Evolutionary conservation across 2,329 filamentous ascomycete species (phyloP).

Genomic region (Penicillium sp.): DNA sequence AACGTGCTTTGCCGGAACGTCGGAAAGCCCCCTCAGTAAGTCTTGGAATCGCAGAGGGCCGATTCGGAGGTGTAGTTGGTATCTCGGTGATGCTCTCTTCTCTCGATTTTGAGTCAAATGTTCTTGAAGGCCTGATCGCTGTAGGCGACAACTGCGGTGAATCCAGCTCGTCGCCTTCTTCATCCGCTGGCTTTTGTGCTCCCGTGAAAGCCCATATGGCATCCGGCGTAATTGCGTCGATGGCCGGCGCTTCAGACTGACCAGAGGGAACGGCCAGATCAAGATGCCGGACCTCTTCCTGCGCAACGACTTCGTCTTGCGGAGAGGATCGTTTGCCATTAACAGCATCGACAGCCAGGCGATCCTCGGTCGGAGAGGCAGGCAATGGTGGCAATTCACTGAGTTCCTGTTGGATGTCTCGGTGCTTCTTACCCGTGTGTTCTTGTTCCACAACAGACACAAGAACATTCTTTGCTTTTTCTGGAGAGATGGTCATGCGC

Average conservation of each 20-base stretch:
- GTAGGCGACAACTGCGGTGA: slow-evolving; percentile 9
- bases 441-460: slow-evolving; percentile 62
- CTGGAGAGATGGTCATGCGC: slow-evolving; percentile 53
- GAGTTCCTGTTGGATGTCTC: slow-evolving; percentile 16
- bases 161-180: neutral
- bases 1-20: slow-evolving; percentile 37
- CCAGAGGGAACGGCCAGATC: slow-evolving; percentile 54
- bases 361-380: slow-evolving; percentile 22
- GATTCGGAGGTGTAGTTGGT: slow-evolving; percentile 25
- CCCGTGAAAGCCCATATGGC: slow-evolving; percentile 7
- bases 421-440: slow-evolving; percentile 47
- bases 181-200: neutral
- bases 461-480: slow-evolving; percentile 63
- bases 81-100: slow-evolving; percentile 12
- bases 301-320: slow-evolving; percentile 32
- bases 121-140: neutral
- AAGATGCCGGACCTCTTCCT: slow-evolving; percentile 59
- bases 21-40: slow-evolving; percentile 37
- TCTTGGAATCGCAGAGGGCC: slow-evolving; percentile 41
- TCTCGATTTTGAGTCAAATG: slow-evolving; percentile 10
- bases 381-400: slow-evolving; percentile 12
- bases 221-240: slow-evolving; percentile 7
- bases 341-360: slow-evolving; percentile 18
- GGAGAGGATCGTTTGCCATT: slow-evolving; percentile 17
- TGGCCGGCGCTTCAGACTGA: slow-evolving; percentile 23